Conservation (phyloP, 345 rosid genomes). For the Psidium friedrichsthalianum region DNA sequence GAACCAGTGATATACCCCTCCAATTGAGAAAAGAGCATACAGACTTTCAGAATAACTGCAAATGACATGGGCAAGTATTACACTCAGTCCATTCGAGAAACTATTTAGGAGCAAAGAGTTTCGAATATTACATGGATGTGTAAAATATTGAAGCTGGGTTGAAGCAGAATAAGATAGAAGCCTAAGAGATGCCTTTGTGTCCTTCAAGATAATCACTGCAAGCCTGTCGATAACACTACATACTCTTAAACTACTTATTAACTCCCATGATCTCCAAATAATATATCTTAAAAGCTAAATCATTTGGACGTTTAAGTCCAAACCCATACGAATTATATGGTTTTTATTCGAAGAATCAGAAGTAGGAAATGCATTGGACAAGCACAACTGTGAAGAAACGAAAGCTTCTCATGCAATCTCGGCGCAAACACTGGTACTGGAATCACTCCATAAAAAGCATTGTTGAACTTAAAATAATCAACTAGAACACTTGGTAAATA, state of each 20-base stretch:
- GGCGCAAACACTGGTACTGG: not conserved
- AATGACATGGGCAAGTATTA: slow-evolving; percentile 3
- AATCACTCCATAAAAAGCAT: not conserved
- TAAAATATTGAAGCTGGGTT: slow-evolving; percentile 88
- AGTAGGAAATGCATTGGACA: not conserved
- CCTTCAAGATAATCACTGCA: slow-evolving; percentile 60
- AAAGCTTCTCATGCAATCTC: not conserved
- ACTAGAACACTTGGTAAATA: not conserved
- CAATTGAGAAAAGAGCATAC: slow-evolving; percentile 62
- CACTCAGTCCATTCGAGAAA: not conserved
- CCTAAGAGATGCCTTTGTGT: slow-evolving; percentile 51
- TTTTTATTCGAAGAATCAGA: not conserved
- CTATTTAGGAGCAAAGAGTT: not conserved
- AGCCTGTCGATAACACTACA: slow-evolving; percentile 43
- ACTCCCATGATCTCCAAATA: not conserved
- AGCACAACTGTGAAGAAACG: not conserved
- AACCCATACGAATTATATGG: not conserved
- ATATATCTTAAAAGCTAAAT: not conserved
- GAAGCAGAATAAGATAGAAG: slow-evolving; percentile 76
- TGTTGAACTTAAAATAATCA: not conserved
- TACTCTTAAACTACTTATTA: not conserved
- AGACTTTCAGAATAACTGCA: slow-evolving; percentile 85
- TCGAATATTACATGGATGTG: slow-evolving; percentile 55
- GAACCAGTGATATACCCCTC: slow-evolving; percentile 65
- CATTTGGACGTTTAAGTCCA: not conserved